phyloP scores from a whole-genome alignment of 306 rosid species.

The Glycine soja region DNA sequence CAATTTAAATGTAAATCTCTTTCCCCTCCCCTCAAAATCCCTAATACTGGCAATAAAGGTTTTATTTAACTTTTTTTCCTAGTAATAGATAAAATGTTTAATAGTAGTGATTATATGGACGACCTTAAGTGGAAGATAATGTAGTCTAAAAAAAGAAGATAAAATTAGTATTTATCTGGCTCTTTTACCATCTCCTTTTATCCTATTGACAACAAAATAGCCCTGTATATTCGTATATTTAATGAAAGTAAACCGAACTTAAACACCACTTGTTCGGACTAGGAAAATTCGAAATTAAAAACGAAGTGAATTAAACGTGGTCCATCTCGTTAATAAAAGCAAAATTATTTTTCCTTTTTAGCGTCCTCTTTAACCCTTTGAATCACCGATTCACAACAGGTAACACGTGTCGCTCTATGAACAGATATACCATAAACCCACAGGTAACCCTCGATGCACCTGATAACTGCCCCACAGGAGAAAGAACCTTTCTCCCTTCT shows the following conservation, averaged over 20 bases:
- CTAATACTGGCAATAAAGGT: no score
- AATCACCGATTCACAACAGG: not conserved
- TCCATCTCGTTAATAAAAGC: constrained; percentile 26
- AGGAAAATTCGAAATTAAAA: not conserved
- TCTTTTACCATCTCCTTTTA: no score
- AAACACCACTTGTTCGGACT: not conserved
- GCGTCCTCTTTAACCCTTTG: not conserved
- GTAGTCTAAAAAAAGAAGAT: no score
- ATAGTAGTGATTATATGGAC: no score
- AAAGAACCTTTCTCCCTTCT: not conserved
- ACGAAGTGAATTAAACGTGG: not conserved
- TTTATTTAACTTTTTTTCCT: no score
- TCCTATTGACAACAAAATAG: no score
- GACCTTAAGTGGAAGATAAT: no score
- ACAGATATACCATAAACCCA: no score
- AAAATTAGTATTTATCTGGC: no score
- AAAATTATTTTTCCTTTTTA: not conserved
- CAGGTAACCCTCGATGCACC: not conserved
- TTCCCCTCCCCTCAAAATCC: no score
- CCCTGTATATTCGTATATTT: not conserved
- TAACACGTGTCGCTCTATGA: constrained; percentile 15
- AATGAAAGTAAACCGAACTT: not conserved
- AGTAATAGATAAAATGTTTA: no score
- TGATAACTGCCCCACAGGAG: constrained; percentile 21
- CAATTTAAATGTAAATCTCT: no score